These are phyloP conservation scores for Fraxinus excelsior DNA, from an alignment of 257 asterid species.

Conservation along the genomic window DNA sequence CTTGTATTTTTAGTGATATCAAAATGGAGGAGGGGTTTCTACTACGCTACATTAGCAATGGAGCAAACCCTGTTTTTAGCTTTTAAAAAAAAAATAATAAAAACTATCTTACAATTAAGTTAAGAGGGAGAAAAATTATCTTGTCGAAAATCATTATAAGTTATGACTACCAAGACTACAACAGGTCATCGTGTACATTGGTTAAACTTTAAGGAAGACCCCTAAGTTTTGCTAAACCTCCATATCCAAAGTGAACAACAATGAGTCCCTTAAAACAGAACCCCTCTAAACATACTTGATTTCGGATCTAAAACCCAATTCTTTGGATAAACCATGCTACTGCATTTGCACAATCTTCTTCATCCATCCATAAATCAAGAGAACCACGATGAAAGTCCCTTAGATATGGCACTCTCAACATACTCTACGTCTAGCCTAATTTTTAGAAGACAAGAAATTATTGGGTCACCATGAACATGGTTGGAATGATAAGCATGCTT, in stretches of 20 bases:
- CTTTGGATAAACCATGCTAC: not conserved
- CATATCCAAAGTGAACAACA: not conserved
- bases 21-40: no score
- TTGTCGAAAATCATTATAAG: not conserved
- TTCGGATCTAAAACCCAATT: no score
- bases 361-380: not conserved
- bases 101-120: not conserved
- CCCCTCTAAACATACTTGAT: no score
- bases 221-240: not conserved
- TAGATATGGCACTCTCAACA: not conserved
- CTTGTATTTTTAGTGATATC: no score
- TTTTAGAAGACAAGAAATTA: not conserved
- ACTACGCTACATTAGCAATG: no score
- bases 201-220: not conserved
- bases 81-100: no score
- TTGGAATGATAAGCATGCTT: not conserved
- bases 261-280: not conserved
- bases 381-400: not conserved
- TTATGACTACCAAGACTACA: not conserved
- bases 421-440: not conserved
- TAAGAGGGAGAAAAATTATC: not conserved
- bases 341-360: not conserved
- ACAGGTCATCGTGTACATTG: not conserved
- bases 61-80: no score
- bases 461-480: not conserved